These are phyloP conservation scores for Nepenthes mirabilis DNA, from an alignment of 148 eudicot species.

Conservation along the genomic window DNA sequence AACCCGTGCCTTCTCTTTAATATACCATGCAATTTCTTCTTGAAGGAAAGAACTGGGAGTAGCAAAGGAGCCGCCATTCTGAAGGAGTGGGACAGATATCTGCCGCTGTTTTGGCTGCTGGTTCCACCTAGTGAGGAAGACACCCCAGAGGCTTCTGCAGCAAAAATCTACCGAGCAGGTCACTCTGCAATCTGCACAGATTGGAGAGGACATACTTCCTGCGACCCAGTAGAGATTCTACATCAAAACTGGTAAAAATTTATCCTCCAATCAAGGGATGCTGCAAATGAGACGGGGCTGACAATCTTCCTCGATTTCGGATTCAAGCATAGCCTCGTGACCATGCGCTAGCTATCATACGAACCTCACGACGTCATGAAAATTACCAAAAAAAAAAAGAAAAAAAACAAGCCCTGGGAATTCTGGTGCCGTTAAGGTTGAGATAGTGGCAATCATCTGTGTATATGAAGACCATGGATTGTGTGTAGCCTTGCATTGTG, in stretches of 20 bases:
- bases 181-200: constrained; percentile 58
- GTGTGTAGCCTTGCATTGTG: too few relatives aligned
- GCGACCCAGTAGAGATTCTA: not conserved
- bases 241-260: too few relatives aligned
- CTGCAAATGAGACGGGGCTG: not conserved
- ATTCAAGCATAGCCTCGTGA: not conserved
- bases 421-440: not conserved
- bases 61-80: constrained; percentile 74
- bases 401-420: not conserved
- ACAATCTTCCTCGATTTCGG: not conserved
- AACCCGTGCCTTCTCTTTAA: constrained; percentile 1
- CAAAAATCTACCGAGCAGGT: constrained; percentile 43
- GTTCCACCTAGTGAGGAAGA: constrained; percentile 99
- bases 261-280: too few relatives aligned
- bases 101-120: constrained; percentile 87
- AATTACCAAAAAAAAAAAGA: not conserved
- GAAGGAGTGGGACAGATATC: constrained; percentile 90
- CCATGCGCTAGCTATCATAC: not conserved
- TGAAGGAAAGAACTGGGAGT: constrained; percentile 94
- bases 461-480: too few relatives aligned
- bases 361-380: not conserved
- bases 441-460: not conserved
- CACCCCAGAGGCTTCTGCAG: constrained; percentile 96
- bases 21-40: not conserved
- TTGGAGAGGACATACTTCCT: not conserved